Conservation (phyloP, 2,329 filamentous ascomycete species). For the Fusarium tanahbumbuense region DNA sequence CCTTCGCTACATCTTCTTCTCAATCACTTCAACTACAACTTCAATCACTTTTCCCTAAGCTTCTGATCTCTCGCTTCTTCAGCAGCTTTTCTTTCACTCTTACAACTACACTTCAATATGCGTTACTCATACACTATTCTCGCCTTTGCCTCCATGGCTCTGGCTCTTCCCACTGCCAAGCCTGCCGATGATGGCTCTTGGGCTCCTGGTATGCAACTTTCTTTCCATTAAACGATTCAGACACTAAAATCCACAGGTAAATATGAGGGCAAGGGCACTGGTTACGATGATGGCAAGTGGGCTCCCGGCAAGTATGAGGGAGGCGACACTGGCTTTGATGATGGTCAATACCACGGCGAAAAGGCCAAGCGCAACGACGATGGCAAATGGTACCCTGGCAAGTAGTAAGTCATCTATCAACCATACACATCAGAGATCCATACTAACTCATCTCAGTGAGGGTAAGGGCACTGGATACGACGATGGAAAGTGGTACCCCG, state of each 20-base stretch:
- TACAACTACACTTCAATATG: slow-evolving; percentile 13
- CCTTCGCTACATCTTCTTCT: slow-evolving; percentile 7
- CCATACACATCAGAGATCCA: neutral
- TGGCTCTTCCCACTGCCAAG: slow-evolving; percentile 38
- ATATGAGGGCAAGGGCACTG: slow-evolving; percentile 19
- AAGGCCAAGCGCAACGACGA: slow-evolving; percentile 19
- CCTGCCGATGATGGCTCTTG: slow-evolving; percentile 33
- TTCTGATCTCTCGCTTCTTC: neutral
- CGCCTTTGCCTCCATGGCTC: slow-evolving; percentile 40
- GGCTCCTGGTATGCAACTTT: neutral
- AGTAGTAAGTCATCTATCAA: slow-evolving; percentile 1
- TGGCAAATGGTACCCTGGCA: slow-evolving; percentile 15
- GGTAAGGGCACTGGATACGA: neutral
- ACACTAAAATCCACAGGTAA: slow-evolving; percentile 3
- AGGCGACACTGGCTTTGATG: neutral
- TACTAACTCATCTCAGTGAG: neutral
- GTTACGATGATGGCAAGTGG: slow-evolving; percentile 20
- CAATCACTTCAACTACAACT: neutral
- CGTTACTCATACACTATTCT: slow-evolving; percentile 40
- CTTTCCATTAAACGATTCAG: rapidly evolving
- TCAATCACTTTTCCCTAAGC: neutral
- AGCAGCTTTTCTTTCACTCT: neutral
- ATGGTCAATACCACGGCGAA: slow-evolving; percentile 12
- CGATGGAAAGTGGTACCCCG: slow-evolving; percentile 15
- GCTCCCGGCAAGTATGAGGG: slow-evolving; percentile 32